Evolutionary conservation across 2,329 filamentous ascomycete genomes (phyloP).

Genomic region (Colletotrichum sansevieriae): DNA sequence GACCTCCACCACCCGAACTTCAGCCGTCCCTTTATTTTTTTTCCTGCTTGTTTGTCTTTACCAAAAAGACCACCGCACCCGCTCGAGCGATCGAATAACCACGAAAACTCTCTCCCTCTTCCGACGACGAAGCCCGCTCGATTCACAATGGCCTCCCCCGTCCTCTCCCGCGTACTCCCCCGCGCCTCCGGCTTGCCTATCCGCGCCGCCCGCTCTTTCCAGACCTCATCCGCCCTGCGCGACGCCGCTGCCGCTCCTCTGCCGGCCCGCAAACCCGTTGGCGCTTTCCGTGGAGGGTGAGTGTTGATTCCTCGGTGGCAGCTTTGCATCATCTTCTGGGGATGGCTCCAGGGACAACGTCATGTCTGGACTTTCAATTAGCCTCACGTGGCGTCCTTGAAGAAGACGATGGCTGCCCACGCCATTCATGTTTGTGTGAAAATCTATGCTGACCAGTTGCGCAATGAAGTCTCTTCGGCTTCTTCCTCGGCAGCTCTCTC

Average conservation of each 20-base stretch:
- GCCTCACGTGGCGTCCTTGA: conserved; percentile 3
- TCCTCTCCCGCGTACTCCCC: conserved; percentile 55
- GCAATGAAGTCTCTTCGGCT: conserved; percentile 81
- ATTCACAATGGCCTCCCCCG: conserved; percentile 61
- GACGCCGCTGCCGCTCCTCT: conserved; percentile 61
- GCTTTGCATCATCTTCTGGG: neutral
- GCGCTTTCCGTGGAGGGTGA: conserved; percentile 73
- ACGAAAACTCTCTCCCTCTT: neutral
- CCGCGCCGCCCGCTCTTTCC: conserved; percentile 58
- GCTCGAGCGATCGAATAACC: conserved; percentile 6
- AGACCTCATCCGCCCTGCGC: conserved; percentile 61
- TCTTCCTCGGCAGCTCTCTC: conserved; percentile 85
- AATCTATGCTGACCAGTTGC: neutral
- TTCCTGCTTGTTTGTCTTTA: neutral
- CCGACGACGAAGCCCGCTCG: conserved; percentile 16
- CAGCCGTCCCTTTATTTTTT: neutral
- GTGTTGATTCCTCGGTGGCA: conserved; percentile 45
- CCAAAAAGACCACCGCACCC: neutral
- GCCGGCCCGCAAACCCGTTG: conserved; percentile 69
- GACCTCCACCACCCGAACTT: conserved; percentile 19
- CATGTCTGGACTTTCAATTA: neutral
- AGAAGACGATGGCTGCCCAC: neutral
- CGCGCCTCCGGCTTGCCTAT: conserved; percentile 46
- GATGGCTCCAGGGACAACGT: neutral
- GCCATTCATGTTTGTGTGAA: neutral